phyloP scores from a whole-genome alignment of 495 filamentous ascomycete species.

The Penicillium alfredii region DNA sequence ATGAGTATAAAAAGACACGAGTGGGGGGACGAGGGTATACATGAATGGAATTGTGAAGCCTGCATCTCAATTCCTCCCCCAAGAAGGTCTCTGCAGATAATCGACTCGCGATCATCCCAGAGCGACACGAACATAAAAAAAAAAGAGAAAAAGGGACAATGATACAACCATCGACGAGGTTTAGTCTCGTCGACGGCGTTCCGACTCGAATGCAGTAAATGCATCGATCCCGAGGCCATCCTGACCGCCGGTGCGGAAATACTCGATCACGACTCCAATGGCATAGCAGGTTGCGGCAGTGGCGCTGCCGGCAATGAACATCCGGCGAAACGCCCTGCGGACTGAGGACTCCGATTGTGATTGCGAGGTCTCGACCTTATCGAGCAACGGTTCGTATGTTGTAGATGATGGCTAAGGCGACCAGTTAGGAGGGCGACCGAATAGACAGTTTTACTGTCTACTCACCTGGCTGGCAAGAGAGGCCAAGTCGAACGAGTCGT shows the following conservation, averaged over 20 bases:
- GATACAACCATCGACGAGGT: background rate
- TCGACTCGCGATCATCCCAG: background rate
- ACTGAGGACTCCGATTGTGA: slow-evolving; percentile 2
- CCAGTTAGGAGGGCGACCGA: slow-evolving; percentile 31
- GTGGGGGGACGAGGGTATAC: too few relatives aligned
- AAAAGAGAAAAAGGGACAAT: too few relatives aligned
- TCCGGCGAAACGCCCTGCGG: slow-evolving; percentile 39
- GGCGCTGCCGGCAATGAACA: slow-evolving; percentile 52
- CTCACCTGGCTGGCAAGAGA: slow-evolving; percentile 37
- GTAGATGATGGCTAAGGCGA: slow-evolving; percentile 25
- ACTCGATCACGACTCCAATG: slow-evolving; percentile 62
- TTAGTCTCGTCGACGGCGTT: slow-evolving; percentile 26
- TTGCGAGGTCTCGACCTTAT: too few relatives aligned
- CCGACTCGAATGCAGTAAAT: slow-evolving; percentile 43
- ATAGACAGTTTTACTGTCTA: slow-evolving; percentile 52
- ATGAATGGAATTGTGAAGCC: too few relatives aligned
- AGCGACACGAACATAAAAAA: background rate
- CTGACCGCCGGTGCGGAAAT: slow-evolving; percentile 53
- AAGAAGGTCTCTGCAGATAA: background rate
- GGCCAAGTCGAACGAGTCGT: slow-evolving; percentile 10
- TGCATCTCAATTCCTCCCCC: background rate
- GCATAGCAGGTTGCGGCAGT: slow-evolving; percentile 61
- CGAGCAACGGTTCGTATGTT: too few relatives aligned
- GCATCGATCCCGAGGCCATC: slow-evolving; percentile 51
- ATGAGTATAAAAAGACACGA: too few relatives aligned